Evolutionary conservation across 2,329 filamentous ascomycete genomes (phyloP), one percentile per base, ranked within the genome.

Genomic region (Neoscytalidium dimidiatum): DNA sequence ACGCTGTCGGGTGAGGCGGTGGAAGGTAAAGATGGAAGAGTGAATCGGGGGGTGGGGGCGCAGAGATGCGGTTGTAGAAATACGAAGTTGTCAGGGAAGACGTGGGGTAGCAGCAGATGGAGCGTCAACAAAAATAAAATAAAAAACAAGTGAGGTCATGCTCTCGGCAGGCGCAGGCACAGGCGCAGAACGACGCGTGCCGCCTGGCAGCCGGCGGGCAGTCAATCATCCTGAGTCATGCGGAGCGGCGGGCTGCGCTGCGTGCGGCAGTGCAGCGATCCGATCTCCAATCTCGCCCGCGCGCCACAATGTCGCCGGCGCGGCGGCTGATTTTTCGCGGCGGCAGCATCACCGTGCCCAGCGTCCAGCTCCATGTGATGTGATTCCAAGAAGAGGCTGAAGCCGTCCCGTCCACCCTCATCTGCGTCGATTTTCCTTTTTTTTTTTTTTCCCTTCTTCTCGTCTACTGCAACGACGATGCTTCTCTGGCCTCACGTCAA

Each of bases 261-360:
- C n/a, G n/a, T n/a, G n/a, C n/a, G n/a, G n/a, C n/a, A n/a, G n/a
- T n/a, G n/a, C n/a, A n/a, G n/a, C n/a, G n/a, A n/a, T n/a, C n/a
- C n/a, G n/a, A n/a, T n/a, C 23, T 52, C 26, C 38, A 11, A 60
- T 60, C 26, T 57, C 53, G 53, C 53, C 53, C 46, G 13, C 26
- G 51, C 56, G 56, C 56, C 56, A 60, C 56, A 23, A 19, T 14
- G 13, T 31, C 11, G n/a, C n/a, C n/a, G n/a, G n/a, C n/a, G 13
- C 35, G 8, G n/a, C 53, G 26, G 53, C 14, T 26, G 26, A 41
- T 14, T 44, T 44, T 56, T n/a, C 31, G 23, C 9, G 13, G 46
- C 46, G 46, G 23, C 49, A 21, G 28, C 49, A 43, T 43, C 38
- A 21, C 56, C 38, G 56, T 38, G 56, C 56, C 49, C 49, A 33